Base-by-base conservation (phyloP, 805 yeast genomes). In the Yarrowia sp. region DNA sequence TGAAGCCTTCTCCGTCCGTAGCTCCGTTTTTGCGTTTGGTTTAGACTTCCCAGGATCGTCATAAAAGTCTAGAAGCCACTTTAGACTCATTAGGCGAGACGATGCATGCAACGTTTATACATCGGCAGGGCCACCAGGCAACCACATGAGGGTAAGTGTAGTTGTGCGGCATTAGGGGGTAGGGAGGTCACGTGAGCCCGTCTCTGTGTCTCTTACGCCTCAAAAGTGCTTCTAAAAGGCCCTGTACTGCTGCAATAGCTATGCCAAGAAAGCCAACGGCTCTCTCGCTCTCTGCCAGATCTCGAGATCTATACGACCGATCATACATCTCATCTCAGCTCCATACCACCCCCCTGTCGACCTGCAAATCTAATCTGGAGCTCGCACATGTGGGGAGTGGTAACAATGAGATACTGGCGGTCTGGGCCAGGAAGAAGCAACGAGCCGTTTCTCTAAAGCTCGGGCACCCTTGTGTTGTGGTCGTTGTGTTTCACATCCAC, bases 51-150 rank as follows among this genome's bases (percentile, higher is more conserved):
- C 27, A 12, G n/a, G 25, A 44, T 44, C 47, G 49, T 10, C 49
- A 44, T 12, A 12, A 44, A 44, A 47, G 55, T 47, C 55, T 47
- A 47, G 55, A 47, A 47, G 55, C 27, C 27, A 31, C 29, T 47
- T 47, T 47, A 47, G 55, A 31, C 38, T 47, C 55, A 14, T 31
- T 47, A 47, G 55, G 55, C 55, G 55, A 47, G 38, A 18, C n/a
- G 35, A 18, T 44, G 55, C 55, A 47, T 47, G 55, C 38, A 21
- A 14, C 38, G 55, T 47, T 47, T 46, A 29, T 29, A 42, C 51
- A 29, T 18, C 25, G 35, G 49, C 33, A 27, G 47, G 47, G 47
- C 49, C 12, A 12, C 13, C 25, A 13, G 35, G 51, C 51, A 44
- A 14, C 51, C 51, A 44, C 35, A 6, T 27, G 35, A 19, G 35